These are phyloP conservation scores for Xylariaceae sp. DNA, from an alignment of 2,329 filamentous ascomycete genomes.

Conservation along the genomic window DNA sequence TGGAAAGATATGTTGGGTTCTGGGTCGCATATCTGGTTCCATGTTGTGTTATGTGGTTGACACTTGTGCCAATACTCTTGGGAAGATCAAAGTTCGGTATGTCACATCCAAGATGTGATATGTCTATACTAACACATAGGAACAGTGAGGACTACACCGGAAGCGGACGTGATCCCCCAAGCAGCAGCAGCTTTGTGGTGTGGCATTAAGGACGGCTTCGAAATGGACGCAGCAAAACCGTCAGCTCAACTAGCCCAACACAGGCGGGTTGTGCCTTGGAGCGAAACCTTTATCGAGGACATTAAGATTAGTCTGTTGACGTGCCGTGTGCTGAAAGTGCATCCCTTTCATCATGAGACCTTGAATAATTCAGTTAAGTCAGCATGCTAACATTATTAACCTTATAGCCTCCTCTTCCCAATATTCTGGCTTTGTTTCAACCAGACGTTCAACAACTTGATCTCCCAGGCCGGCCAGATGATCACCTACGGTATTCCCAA, in stretches of 20 bases:
- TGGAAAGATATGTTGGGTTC: constrained; percentile 20
- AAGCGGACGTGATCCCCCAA: constrained; percentile 12
- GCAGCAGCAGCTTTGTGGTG: constrained; percentile 7
- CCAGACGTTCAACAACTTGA: constrained; percentile 60
- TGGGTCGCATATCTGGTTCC: constrained; percentile 17
- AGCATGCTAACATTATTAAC: neutral
- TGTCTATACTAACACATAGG: neutral
- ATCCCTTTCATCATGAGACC: neutral
- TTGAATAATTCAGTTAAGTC: no score
- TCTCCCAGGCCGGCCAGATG: constrained; percentile 56
- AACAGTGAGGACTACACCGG: constrained; percentile 7
- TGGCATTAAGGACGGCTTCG: constrained; percentile 11
- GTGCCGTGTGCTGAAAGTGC: constrained; percentile 18
- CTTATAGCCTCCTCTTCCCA: constrained; percentile 40
- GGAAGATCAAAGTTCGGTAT: constrained; percentile 12
- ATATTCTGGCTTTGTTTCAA: constrained; percentile 61
- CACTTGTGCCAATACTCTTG: constrained; percentile 13
- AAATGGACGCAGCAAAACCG: constrained; percentile 19
- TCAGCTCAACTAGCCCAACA: constrained; percentile 4
- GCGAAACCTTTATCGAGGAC: constrained; percentile 17
- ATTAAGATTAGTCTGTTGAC: constrained; percentile 16
- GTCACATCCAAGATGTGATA: neutral
- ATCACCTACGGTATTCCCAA: constrained; percentile 52
- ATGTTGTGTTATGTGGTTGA: constrained; percentile 14
- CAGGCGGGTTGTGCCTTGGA: constrained; percentile 12